Evolutionary conservation across 345 rosid genomes (phyloP).

Genomic region (Corchorus olitorius): DNA sequence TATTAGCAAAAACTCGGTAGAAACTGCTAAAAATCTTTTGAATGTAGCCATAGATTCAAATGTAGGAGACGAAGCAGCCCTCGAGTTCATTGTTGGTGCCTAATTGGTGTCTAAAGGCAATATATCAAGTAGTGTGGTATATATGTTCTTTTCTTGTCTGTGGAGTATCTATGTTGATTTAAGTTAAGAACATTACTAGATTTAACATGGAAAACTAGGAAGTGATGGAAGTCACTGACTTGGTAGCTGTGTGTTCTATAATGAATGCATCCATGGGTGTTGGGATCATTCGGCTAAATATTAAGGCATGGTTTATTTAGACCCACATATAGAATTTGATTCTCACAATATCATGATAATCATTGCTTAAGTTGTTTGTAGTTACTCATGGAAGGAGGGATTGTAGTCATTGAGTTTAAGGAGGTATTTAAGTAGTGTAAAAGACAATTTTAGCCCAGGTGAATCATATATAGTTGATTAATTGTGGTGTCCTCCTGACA

Average conservation of each 20-base stretch:
- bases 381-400: conserved; percentile 6
- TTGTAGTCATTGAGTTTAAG: neutral
- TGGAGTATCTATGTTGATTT: conserved; percentile 15
- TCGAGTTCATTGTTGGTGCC: conserved; percentile 76
- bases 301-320: neutral
- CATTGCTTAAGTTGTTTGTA: neutral
- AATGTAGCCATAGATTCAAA: conserved; percentile 79
- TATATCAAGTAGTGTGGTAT: conserved; percentile 61
- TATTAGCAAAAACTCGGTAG: conserved; percentile 68
- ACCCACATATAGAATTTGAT: neutral
- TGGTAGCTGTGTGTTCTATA: neutral
- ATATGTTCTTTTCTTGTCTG: conserved; percentile 40
- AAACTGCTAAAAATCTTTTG: conserved; percentile 82
- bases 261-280: neutral
- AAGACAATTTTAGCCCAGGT: neutral
- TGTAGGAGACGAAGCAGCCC: conserved; percentile 93
- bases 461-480: conserved; percentile 4
- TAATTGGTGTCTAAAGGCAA: conserved; percentile 95
- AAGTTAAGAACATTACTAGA: conserved; percentile 10
- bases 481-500: neutral
- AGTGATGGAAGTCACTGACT: neutral
- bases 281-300: conserved; percentile 5
- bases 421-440: neutral
- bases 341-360: neutral
- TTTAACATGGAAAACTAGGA: conserved; percentile 18